A percentile compares a stretch with the other conserved stretches of the same genome.
These are phyloP conservation scores for Trametes pubescens DNA, from an alignment of 1,284 basidiomycete species.

Conservation along the genomic window DNA sequence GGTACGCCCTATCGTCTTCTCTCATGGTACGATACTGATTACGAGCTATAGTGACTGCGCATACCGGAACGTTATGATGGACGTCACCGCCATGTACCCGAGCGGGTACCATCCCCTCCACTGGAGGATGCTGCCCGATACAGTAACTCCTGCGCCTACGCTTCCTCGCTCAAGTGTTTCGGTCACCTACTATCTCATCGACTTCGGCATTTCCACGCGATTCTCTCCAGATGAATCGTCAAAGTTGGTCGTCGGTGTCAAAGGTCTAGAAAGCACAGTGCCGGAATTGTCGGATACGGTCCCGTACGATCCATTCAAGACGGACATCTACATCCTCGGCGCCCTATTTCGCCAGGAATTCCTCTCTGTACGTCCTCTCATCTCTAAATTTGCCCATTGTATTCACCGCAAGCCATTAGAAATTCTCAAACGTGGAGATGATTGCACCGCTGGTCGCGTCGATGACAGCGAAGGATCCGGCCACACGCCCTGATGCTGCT, in stretches of 20 bases:
- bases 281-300: conserved; percentile 39
- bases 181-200: conserved; percentile 39
- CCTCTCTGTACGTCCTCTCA: neutral
- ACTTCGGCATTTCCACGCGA: conserved; percentile 38
- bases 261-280: conserved; percentile 36
- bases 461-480: neutral
- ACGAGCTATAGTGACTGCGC: conserved; percentile 33
- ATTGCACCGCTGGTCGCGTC: neutral
- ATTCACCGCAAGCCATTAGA: neutral
- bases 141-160: neutral
- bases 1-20: neutral
- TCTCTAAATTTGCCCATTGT: neutral
- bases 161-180: conserved; percentile 16
- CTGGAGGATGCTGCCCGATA: conserved; percentile 15
- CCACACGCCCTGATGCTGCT: neutral
- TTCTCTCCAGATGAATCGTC: conserved; percentile 13
- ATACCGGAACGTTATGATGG: conserved; percentile 39
- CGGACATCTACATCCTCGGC: conserved; percentile 41
- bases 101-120: conserved; percentile 37
- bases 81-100: conserved; percentile 36
- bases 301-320: conserved; percentile 44
- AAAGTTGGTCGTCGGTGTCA: conserved; percentile 10
- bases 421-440: neutral
- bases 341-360: conserved; percentile 21
- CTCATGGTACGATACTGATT: neutral